These are phyloP conservation scores for Leptographium procerum DNA, from an alignment of 2,329 filamentous ascomycete species.

Conservation along the genomic window DNA sequence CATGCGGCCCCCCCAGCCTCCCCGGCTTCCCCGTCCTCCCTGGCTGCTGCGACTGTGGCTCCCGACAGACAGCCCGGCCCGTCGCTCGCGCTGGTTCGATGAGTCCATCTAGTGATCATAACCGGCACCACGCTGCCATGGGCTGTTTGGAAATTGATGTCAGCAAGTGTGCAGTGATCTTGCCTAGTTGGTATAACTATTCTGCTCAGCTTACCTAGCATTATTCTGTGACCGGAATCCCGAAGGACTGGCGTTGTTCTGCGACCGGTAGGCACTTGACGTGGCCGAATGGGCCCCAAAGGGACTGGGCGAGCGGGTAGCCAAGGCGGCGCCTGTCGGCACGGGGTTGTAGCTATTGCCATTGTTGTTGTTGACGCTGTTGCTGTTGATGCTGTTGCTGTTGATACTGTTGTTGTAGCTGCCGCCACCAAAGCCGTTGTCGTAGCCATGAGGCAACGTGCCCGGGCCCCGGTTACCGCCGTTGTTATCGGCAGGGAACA, in stretches of 20 bases:
- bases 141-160: slow-evolving; percentile 25
- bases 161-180: background rate
- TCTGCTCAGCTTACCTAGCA: slow-evolving; percentile 24
- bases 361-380: slow-evolving; percentile 1
- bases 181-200: too few species aligned
- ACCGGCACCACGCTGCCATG: slow-evolving; percentile 45
- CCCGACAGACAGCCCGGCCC: background rate
- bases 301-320: slow-evolving; percentile 16
- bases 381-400: slow-evolving; percentile 1
- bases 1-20: too few species aligned
- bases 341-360: slow-evolving; percentile 3
- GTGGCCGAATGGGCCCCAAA: background rate
- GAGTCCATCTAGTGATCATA: slow-evolving; percentile 28
- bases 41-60: background rate
- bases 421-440: slow-evolving; percentile 8
- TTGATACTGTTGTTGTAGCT: slow-evolving; percentile 1
- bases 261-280: slow-evolving; percentile 15
- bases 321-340: background rate
- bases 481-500: slow-evolving; percentile 32
- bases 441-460: slow-evolving; percentile 13
- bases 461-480: slow-evolving; percentile 19
- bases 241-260: slow-evolving; percentile 27
- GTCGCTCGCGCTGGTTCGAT: background rate
- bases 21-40: too few species aligned
- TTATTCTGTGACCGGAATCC: slow-evolving; percentile 16